Evolutionary conservation across 2,329 filamentous ascomycete genomes (phyloP), one percentile per base, ranked within the genome.

Genomic region (Orbilia brochopaga): DNA sequence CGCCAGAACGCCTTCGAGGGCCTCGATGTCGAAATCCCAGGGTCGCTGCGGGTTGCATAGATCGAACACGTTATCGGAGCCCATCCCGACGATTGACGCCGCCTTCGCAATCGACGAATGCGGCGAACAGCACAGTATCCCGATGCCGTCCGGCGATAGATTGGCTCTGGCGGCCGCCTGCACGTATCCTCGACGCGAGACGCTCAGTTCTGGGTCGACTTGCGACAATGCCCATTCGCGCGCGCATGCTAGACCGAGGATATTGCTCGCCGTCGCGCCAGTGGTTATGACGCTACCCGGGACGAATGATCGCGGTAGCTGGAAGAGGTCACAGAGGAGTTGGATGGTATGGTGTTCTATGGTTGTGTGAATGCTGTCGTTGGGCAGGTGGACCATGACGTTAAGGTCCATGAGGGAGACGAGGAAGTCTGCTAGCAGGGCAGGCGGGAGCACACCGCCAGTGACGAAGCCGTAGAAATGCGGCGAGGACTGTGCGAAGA

Each of bases 61-160:
- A 73, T 87, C 84, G 74, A 85, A 86, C 13, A 97, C 85, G 17
- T 85, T 85, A 8, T 80, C 79, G 42, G 90, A 83, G 0, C 93
- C 93, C 11, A 97, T 81, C 0, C 93, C 93, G 2, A 95, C 83
- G 0, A 96, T 82, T 42, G 89, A 88, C 0, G 92, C 91, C 10
- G 92, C 91, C 80, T 97, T 97, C 58, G 83, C 84, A 1, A 96
- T 81, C 1, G 90, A 95, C 48, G 91, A 95, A 79, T 97, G 93
- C 0, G 88, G 90, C 75, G 89, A 85, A 44, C 90, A 91, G 0
- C 90, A 92, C 69, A 97, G 81, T 6, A 97, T 83, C 77, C 91
- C 90, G 5, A 97, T 82, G 23, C 87, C 84, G 17, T 67, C 63
- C 27, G 82, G 82, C 13, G 95, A 79, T 0, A n/a, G n/a, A n/a